phyloP scores from a whole-genome alignment of 2,329 filamentous ascomycete species.

The Mycosphaerelloides madeirae region DNA sequence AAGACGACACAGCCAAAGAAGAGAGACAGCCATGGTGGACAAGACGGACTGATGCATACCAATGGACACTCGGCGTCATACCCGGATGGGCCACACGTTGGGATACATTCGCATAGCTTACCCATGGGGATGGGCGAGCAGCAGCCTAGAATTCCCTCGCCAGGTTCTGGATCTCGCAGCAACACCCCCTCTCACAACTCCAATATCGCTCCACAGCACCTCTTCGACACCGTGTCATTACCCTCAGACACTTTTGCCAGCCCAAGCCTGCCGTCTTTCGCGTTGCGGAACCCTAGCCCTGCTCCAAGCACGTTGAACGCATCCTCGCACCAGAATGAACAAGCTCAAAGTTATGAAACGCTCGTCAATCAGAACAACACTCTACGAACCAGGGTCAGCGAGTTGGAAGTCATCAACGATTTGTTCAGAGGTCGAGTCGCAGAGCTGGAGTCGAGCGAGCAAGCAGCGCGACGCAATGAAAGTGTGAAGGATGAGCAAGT shows the following conservation, averaged over 20 bases:
- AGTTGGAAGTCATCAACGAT: slow-evolving; percentile 87
- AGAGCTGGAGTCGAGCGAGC: slow-evolving; percentile 72
- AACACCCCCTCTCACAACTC: slow-evolving; percentile 66
- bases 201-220: slow-evolving; percentile 67
- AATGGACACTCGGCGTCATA: slow-evolving; percentile 19
- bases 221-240: slow-evolving; percentile 68
- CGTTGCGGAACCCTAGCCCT: slow-evolving; percentile 53
- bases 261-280: slow-evolving; percentile 43
- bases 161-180: slow-evolving; percentile 65
- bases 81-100: slow-evolving; percentile 12
- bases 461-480: slow-evolving; percentile 58
- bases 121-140: slow-evolving; percentile 14
- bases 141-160: slow-evolving; percentile 14
- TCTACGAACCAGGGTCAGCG: slow-evolving; percentile 90
- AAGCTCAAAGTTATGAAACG: slow-evolving; percentile 73
- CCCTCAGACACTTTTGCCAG: slow-evolving; percentile 64
- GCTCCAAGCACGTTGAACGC: slow-evolving; percentile 53
- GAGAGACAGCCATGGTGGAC: slow-evolving; percentile 28
- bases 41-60: slow-evolving; percentile 11
- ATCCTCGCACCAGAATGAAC: slow-evolving; percentile 56
- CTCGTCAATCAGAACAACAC: slow-evolving; percentile 75
- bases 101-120: slow-evolving; percentile 14
- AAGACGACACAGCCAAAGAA: slow-evolving; percentile 81
- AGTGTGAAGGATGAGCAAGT: slow-evolving; percentile 55
- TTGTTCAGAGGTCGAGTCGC: slow-evolving; percentile 63